Evolutionary conservation across 345 rosid species (phyloP), one percentile per base, ranked within the genome.

Genomic region (Boechera retrofracta): DNA sequence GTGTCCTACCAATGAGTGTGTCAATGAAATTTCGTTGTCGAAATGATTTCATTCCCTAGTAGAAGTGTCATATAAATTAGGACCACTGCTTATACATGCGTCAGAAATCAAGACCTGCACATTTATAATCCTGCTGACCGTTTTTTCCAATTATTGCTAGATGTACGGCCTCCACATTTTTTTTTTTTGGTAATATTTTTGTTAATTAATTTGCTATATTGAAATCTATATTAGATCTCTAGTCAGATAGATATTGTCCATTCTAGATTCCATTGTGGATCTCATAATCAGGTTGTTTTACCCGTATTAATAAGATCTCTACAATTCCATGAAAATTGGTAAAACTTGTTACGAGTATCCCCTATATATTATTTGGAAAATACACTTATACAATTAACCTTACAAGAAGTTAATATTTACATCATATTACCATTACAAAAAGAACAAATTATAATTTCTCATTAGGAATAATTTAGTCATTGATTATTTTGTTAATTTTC

Each of bases 81-180:
- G 89, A 85, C 93, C 93, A 85, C 86, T 69, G 58, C 18, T 71
- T 80, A 70, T 66, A 78, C 73, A 73, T 71, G 65, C 62, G 79
- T 80, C 74, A 79, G 79, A 78, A 80, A 66, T 71, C 72, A 75
- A 51, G 53, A 66, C 77, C 67, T 69, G 74, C 64, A 56, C 78
- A 85, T 81, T 84, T 73, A 80, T 79, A 72, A 65, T 66, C 64
- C 80, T 55, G 44, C 76, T 77, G 80, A 77, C 80, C 44, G 38
- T 56, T 72, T 64, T 51, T 65, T 16, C 81, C 77, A 78, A 78
- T 78, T 72, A 78, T 78, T 78, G 73, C 73, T 72, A 65, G 62
- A 58, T 41, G 77, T 78, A 78, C 77, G 69, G 56, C 13, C 64
- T 78, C 77, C 81, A 78, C 73, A 72, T 72, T 54, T 71, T 64